Percentiles rank a stretch among this genome's conserved stretches.
Evolutionary conservation across 2,329 filamentous ascomycete species (phyloP).

Genomic region (Nothophoma quercina): DNA sequence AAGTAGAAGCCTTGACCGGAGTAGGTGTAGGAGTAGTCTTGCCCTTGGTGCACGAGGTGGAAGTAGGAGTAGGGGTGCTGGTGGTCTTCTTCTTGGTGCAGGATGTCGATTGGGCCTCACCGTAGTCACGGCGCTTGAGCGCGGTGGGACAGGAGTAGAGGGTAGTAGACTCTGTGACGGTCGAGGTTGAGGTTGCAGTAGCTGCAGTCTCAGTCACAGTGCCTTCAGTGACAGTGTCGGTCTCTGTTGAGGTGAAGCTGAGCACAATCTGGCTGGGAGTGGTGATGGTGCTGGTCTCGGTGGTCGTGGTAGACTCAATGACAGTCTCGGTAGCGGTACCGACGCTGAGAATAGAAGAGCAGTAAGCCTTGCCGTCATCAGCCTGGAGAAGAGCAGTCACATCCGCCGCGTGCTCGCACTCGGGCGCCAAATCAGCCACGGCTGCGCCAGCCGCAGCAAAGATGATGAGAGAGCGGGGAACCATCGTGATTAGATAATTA

Average conservation of each 20-base stretch:
- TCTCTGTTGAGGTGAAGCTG: constrained; percentile 9
- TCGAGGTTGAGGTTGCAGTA: constrained; percentile 2
- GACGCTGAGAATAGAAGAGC: constrained; percentile 13
- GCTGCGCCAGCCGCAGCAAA: constrained; percentile 17
- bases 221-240: constrained; percentile 10
- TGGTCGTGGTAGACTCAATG: constrained; percentile 11
- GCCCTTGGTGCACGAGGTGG: constrained; percentile 11
- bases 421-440: constrained; percentile 13
- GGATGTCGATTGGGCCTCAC: constrained; percentile 6
- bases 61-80: constrained; percentile 7
- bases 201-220: constrained; percentile 16
- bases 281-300: constrained; percentile 16
- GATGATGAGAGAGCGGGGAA: constrained; percentile 15
- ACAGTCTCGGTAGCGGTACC: constrained; percentile 13
- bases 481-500: constrained; percentile 21
- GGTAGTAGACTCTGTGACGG: constrained; percentile 1
- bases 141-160: constrained; percentile 13
- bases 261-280: constrained; percentile 15
- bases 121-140: constrained; percentile 10
- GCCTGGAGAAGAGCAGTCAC: constrained; percentile 10
- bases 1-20: constrained; percentile 5
- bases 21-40: constrained; percentile 5
- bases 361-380: constrained; percentile 15
- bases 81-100: constrained; percentile 20
- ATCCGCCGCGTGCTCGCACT: constrained; percentile 15